Evolutionary conservation across 1,284 basidiomycete genomes (phyloP).

Genomic region (Anthracocystis walkeri): DNA sequence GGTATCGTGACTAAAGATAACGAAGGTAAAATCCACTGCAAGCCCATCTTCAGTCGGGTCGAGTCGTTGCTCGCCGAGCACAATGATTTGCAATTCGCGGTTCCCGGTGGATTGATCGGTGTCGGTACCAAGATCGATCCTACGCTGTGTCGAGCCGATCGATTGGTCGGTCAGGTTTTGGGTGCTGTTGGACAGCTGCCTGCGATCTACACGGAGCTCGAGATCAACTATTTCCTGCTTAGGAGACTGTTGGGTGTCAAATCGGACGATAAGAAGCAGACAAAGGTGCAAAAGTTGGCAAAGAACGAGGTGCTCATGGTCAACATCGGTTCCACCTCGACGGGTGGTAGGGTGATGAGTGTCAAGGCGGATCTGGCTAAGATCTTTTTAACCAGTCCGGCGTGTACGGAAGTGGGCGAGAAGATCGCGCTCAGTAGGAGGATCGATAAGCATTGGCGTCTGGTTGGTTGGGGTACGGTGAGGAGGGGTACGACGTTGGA

Average conservation of each 20-base stretch:
- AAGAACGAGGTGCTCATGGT: conserved; percentile 87
- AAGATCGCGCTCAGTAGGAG: conserved; percentile 67
- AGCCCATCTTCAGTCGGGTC: conserved; percentile 92
- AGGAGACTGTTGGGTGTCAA: conserved; percentile 96
- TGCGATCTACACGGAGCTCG: conserved; percentile 89
- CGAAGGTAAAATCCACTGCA: conserved; percentile 88
- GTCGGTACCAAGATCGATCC: conserved; percentile 97
- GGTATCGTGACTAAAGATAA: conserved; percentile 96
- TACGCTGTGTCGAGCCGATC: conserved; percentile 94
- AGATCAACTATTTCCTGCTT: conserved; percentile 76
- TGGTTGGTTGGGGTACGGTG: conserved; percentile 72
- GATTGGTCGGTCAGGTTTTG: conserved; percentile 94
- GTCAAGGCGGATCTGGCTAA: conserved; percentile 68
- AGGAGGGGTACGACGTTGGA: conserved; percentile 64
- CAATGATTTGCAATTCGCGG: conserved; percentile 93
- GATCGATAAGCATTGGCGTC: conserved; percentile 90
- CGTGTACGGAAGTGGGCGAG: conserved; percentile 69
- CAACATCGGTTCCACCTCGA: conserved; percentile 71
- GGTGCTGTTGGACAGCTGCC: conserved; percentile 93
- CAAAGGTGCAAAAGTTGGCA: conserved; percentile 86
- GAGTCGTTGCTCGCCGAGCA: conserved; percentile 93
- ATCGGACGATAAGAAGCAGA: conserved; percentile 97
- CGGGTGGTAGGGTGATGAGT: conserved; percentile 64
- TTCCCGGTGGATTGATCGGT: conserved; percentile 97
- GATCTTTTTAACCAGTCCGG: conserved; percentile 68